These are phyloP conservation scores for Neodidymelliopsis sp. DNA, from an alignment of 2,329 filamentous ascomycete species.

Conservation along the genomic window DNA sequence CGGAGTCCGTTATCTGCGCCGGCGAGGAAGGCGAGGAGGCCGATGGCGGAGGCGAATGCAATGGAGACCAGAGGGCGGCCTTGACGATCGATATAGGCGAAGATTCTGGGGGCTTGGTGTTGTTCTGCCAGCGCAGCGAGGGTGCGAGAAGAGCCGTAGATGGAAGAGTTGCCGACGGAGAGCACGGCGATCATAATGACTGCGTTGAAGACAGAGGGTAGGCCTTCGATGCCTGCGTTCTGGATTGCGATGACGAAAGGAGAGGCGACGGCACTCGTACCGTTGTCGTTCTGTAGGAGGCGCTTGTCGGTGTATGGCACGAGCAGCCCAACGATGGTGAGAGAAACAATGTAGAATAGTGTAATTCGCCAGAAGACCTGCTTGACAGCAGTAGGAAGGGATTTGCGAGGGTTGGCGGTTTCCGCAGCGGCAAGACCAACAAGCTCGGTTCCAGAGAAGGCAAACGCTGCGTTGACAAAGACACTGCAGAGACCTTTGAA, in stretches of 20 bases:
- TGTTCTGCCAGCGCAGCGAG: slow-evolving; percentile 90
- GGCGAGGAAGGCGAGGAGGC: slow-evolving; percentile 66
- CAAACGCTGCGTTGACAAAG: slow-evolving; percentile 69
- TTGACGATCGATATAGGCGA: slow-evolving; percentile 67
- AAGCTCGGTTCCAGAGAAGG: slow-evolving; percentile 69
- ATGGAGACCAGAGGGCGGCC: slow-evolving; percentile 68
- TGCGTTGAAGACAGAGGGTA: slow-evolving; percentile 92
- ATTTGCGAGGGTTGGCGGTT: slow-evolving; percentile 62
- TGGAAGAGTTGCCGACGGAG: slow-evolving; percentile 88
- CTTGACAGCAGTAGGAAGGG: slow-evolving; percentile 53
- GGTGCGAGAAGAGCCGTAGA: slow-evolving; percentile 91
- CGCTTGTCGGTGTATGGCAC: slow-evolving; percentile 74
- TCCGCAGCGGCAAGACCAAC: slow-evolving; percentile 68
- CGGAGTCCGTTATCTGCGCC: slow-evolving; percentile 47
- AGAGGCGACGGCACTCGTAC: slow-evolving; percentile 76
- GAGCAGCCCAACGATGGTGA: slow-evolving; percentile 81
- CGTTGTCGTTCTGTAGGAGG: slow-evolving; percentile 66
- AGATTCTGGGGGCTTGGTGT: slow-evolving; percentile 62
- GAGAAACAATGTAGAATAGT: slow-evolving; percentile 82
- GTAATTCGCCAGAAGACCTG: slow-evolving; percentile 59
- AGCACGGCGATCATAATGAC: slow-evolving; percentile 91
- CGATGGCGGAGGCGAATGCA: slow-evolving; percentile 61
- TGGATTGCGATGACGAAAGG: slow-evolving; percentile 94
- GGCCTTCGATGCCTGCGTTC: slow-evolving; percentile 79
- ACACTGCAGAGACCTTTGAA: slow-evolving; percentile 71